Percentiles rank a stretch among this genome's conserved stretches.
Conservation (phyloP, 768 basidiomycete genomes). For the Artomyces pyxidatus region DNA sequence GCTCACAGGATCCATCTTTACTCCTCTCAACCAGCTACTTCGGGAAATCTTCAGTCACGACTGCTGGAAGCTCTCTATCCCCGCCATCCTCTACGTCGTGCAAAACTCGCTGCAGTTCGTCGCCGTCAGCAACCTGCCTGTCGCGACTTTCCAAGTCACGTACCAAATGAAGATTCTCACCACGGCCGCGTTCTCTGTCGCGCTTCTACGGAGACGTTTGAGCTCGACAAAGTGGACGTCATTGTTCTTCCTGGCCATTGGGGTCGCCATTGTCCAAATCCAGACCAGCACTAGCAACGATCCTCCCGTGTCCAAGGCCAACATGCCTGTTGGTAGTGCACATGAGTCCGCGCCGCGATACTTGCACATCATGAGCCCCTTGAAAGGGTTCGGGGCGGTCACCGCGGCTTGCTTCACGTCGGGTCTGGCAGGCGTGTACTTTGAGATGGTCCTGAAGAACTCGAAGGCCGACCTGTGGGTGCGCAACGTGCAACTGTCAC, state of each 20-base stretch:
- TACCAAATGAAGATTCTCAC: constrained; percentile 99
- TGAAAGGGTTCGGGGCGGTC: constrained; percentile 80
- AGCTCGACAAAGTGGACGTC: constrained; percentile 77
- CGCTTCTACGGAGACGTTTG: constrained; percentile 70
- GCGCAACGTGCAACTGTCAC: constrained; percentile 80
- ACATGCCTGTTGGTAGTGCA: constrained; percentile 54
- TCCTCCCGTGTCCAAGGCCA: constrained; percentile 19
- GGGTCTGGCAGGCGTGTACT: constrained; percentile 87
- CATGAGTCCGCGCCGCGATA: constrained; percentile 52
- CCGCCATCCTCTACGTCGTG: constrained; percentile 90
- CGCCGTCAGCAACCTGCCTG: constrained; percentile 89
- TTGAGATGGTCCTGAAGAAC: constrained; percentile 87
- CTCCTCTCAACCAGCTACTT: constrained; percentile 47
- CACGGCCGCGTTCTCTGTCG: constrained; percentile 87
- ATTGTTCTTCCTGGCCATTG: constrained; percentile 80
- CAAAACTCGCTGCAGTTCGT: constrained; percentile 97
- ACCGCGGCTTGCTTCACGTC: constrained; percentile 83
- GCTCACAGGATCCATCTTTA: constrained; percentile 26
- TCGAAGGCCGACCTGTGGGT: constrained; percentile 84
- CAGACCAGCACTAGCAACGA: constrained; percentile 46
- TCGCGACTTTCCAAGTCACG: constrained; percentile 95
- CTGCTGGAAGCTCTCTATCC: constrained; percentile 97
- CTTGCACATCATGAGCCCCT: constrained; percentile 71
- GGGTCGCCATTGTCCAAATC: constrained; percentile 93
- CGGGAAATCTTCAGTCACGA: constrained; percentile 80